These are phyloP conservation scores for Betula pendula DNA, from an alignment of 306 rosid genomes.

Conservation along the genomic window DNA sequence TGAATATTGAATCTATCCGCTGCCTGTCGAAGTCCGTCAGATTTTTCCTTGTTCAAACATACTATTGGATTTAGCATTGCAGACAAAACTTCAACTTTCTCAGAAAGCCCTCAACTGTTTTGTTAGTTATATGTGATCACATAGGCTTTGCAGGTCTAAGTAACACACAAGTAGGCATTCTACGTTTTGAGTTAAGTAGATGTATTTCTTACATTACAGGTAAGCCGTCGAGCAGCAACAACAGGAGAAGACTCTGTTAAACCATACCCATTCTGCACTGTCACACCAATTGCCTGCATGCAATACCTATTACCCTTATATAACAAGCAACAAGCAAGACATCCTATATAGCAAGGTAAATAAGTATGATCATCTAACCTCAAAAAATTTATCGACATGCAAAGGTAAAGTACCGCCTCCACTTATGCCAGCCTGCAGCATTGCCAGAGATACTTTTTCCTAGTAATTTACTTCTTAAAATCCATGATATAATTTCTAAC, in stretches of 20 bases:
- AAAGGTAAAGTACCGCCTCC: constrained; percentile 91
- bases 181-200: not conserved
- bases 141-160: not conserved
- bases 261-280: constrained; percentile 91
- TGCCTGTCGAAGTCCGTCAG: not conserved
- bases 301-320: constrained; percentile 13
- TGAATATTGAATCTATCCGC: not conserved
- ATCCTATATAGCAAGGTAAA: constrained; percentile 10
- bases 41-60: not conserved
- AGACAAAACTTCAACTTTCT: not conserved
- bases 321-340: constrained; percentile 11
- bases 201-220: constrained; percentile 65
- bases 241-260: constrained; percentile 92
- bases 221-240: constrained; percentile 69
- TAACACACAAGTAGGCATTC: not conserved
- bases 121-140: not conserved
- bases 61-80: not conserved
- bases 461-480: constrained; percentile 19
- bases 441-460: constrained; percentile 33
- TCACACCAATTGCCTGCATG: constrained; percentile 83
- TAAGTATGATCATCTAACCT: constrained; percentile 51
- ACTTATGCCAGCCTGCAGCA: constrained; percentile 84
- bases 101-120: not conserved
- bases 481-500: constrained; percentile 18
- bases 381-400: constrained; percentile 81